Percentiles rank a stretch among this genome's conserved stretches.
Evolutionary conservation across 495 filamentous ascomycete species (phyloP).

Genomic region (Trichoderma gamsii): DNA sequence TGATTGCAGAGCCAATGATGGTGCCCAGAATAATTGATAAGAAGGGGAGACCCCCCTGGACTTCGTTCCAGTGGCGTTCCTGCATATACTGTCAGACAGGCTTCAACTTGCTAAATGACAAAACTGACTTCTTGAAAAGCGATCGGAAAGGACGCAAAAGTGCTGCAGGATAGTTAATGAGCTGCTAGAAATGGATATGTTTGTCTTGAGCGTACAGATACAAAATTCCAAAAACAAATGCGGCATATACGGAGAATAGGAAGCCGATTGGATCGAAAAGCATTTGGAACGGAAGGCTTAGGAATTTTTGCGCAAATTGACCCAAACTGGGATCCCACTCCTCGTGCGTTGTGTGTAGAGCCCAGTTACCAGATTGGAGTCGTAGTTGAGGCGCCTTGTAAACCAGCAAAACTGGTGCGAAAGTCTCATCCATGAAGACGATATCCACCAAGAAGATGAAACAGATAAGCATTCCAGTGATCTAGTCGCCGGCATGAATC

Average conservation of each 20-base stretch:
- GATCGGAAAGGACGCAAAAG: too few species aligned
- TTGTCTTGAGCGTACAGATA: too few species aligned
- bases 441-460: too few species aligned
- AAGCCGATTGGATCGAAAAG: constrained; percentile 69
- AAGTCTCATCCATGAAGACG: constrained; percentile 48
- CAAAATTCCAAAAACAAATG: constrained; percentile 57
- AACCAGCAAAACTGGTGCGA: constrained; percentile 43
- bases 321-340: too few species aligned
- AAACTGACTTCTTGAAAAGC: too few species aligned
- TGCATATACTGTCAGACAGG: too few species aligned
- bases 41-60: constrained; percentile 45
- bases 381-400: constrained; percentile 47
- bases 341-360: constrained; percentile 60
- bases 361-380: constrained; percentile 40
- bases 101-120: too few species aligned
- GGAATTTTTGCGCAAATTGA: too few species aligned
- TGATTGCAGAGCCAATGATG: constrained; percentile 51
- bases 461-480: too few species aligned
- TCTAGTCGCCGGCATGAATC: too few species aligned
- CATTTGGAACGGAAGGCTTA: constrained; percentile 65
- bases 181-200: too few species aligned
- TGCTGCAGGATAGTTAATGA: too few species aligned
- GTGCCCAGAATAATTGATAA: constrained; percentile 51
- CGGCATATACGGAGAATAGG: constrained; percentile 55
- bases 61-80: neutral